Evolutionary conservation across 441 rosid species (phyloP), one percentile per base, ranked within the genome.

Genomic region (Croton laevigatus): DNA sequence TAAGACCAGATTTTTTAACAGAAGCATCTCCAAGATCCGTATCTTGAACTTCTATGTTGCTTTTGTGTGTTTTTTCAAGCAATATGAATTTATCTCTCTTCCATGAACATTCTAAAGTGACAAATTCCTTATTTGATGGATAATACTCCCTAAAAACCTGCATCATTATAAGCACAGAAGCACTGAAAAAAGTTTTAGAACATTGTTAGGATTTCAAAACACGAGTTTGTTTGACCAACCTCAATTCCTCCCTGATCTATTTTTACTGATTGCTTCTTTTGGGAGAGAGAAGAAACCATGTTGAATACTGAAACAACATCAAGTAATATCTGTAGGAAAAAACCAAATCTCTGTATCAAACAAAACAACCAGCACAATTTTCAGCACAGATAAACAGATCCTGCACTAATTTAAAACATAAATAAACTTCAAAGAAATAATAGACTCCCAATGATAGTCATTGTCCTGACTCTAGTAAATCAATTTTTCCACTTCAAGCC

Each of bases 101-200:
- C 94, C 96, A 90, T 52, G 72, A 68, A 59, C 90, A 90, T 58
- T 88, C 92, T 42, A 92, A 73, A 34, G 83, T 85, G 68, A 83
- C 55, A 71, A 71, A 84, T 66, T 79, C 89, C 60, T 74, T 76
- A 48, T 78, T 81, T 67, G 79, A 76, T 11, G 98, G 99, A 79
- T 86, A 92, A 44, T 83, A 88, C 81, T 94, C 98, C 46, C 97
- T 83, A 73, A 80, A 90, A 34, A 85, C 83, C 93, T 92, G 81
- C 69, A 77, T 59, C 74, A 64, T 55, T 45, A 12, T 71, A 59
- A 73, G 70, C 46, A 72, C 55, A 60, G 76, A 14, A 62, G 12
- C 19, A 52, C 8, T 10, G 14, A 3, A n/a, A 46, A 59, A 46
- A 54, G 68, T 60, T 70, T 53, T 51, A 16, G 13, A 44, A 59